Evolutionary conservation across 2,329 filamentous ascomycete genomes (phyloP), one percentile per base, ranked within the genome.

Genomic region (Pyrenophora teres): DNA sequence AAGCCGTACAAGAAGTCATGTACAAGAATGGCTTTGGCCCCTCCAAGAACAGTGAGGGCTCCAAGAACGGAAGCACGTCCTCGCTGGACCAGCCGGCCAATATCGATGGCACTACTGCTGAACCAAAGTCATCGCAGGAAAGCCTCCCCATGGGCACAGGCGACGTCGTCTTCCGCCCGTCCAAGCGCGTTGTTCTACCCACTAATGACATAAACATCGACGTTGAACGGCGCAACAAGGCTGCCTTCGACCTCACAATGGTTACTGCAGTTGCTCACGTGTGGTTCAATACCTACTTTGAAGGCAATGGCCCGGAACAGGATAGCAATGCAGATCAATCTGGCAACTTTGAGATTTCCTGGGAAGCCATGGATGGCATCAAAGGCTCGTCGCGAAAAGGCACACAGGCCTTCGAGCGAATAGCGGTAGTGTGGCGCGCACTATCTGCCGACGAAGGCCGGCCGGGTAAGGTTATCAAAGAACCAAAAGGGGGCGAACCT

Each of bases 231-330:
- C 86, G 92, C 31, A 96, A 92, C 74, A 89, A 87, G 65, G 86
- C 89, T 1, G 83, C 84, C 4, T 89, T 89, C 64, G 82, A 82
- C 6, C 88, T 91, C 1, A 92, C 90, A 0, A 90, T 97, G 86
- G 91, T 97, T 3, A 96, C 93, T 0, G 87, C 92, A 0, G 87
- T 97, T 8, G 92, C 92, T 0, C 93, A 97, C 67, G 90, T 96
- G 13, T 99, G 94, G 94, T 96, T 97, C 79, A 99, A 99, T 68
- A 80, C 87, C 1, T 97, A 87, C 74, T 97, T 97, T 65, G 94
- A 97, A 75, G 92, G 92, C 38, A 78, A 83, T 16, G 88, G 89
- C 0, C 86, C 88, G 0, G 88, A 92, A 66, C 80, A 86, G 36
- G 73, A 77, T 23, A 90, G 89, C 19, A 76, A 79, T 13, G 80